Percentiles rank a stretch among this genome's conserved stretches.
These are phyloP conservation scores for Meyerozyma sp. DNA, from an alignment of 1,139 yeast species.

Conservation along the genomic window DNA sequence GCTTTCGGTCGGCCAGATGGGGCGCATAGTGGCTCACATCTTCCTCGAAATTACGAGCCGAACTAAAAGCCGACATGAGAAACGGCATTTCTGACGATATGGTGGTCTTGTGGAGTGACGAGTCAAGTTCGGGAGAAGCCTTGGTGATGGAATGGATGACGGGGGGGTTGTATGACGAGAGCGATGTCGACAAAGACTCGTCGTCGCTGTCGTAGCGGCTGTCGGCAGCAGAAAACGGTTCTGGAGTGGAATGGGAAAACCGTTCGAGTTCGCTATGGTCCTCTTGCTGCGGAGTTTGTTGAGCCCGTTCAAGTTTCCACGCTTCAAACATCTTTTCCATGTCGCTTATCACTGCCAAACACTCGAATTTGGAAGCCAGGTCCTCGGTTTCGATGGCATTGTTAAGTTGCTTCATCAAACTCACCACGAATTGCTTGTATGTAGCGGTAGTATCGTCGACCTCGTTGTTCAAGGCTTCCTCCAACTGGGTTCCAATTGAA, in stretches of 20 bases:
- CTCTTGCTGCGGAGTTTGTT: constrained; percentile 11
- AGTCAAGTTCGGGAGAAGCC: constrained; percentile 6
- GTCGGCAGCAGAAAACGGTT: constrained; percentile 3
- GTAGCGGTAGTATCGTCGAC: constrained; percentile 35
- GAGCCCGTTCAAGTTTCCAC: constrained; percentile 33
- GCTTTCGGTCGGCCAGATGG: background rate
- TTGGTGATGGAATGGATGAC: constrained; percentile 40
- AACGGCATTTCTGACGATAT: constrained; percentile 52
- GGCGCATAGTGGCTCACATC: constrained; percentile 35
- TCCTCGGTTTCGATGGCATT: constrained; percentile 46
- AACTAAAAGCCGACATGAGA: constrained; percentile 52
- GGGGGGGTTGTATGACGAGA: constrained; percentile 28
- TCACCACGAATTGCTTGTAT: constrained; percentile 47
- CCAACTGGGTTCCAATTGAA: constrained; percentile 51
- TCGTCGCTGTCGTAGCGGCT: constrained; percentile 26
- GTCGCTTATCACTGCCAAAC: constrained; percentile 55
- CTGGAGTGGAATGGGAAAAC: constrained; percentile 3
- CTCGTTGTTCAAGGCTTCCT: constrained; percentile 28
- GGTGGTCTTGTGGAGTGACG: constrained; percentile 38
- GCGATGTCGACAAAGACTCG: constrained; percentile 23
- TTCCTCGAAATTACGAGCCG: constrained; percentile 46
- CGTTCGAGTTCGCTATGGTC: constrained; percentile 5
- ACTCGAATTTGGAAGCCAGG: constrained; percentile 48
- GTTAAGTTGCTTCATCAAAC: constrained; percentile 46
- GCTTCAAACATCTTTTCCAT: constrained; percentile 60